A percentile compares a stretch with the other conserved stretches of the same genome.
phyloP scores from a whole-genome alignment of 192 early-diverging fungal species.

The Funneliformis mosseae region DNA sequence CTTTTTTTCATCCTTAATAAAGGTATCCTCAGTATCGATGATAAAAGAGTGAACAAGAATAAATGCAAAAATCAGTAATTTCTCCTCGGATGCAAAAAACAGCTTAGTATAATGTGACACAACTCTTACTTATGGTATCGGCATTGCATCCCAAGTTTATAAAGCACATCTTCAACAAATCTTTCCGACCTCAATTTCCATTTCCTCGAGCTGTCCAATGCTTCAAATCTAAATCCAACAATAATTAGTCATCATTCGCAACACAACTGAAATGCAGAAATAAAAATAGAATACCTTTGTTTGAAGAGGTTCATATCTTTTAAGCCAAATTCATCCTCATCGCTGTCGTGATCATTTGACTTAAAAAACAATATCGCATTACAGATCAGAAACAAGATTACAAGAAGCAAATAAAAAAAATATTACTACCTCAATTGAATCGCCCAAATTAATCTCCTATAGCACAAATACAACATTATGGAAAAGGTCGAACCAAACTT shows the following conservation, averaged over 20 bases:
- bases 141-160: slow-evolving; percentile 34
- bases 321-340: slow-evolving; percentile 22
- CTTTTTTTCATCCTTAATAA: slow-evolving; percentile 26
- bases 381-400: too few relatives aligned
- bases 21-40: slow-evolving; percentile 26
- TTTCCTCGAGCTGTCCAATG: slow-evolving; percentile 32
- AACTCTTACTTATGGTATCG: slow-evolving; percentile 34
- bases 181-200: slow-evolving; percentile 24
- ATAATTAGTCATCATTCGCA: slow-evolving; percentile 23
- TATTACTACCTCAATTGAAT: too few relatives aligned
- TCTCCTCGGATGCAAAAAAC: not conserved
- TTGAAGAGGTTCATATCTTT: slow-evolving; percentile 26
- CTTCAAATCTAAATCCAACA: slow-evolving; percentile 21
- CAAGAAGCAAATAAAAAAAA: too few relatives aligned
- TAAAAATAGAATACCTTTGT: slow-evolving; percentile 29
- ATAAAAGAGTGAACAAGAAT: slow-evolving; percentile 34
- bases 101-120: slow-evolving; percentile 25
- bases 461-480: not conserved
- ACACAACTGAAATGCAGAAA: slow-evolving; percentile 4
- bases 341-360: not conserved
- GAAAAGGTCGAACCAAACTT: not conserved
- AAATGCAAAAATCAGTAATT: slow-evolving; percentile 5
- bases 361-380: not conserved
- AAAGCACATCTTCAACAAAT: slow-evolving; percentile 36
- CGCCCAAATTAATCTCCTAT: not conserved